Evolutionary conservation across 2,329 filamentous ascomycete genomes (phyloP), one percentile per base, ranked within the genome.

Genomic region (Aspergillus sp.): DNA sequence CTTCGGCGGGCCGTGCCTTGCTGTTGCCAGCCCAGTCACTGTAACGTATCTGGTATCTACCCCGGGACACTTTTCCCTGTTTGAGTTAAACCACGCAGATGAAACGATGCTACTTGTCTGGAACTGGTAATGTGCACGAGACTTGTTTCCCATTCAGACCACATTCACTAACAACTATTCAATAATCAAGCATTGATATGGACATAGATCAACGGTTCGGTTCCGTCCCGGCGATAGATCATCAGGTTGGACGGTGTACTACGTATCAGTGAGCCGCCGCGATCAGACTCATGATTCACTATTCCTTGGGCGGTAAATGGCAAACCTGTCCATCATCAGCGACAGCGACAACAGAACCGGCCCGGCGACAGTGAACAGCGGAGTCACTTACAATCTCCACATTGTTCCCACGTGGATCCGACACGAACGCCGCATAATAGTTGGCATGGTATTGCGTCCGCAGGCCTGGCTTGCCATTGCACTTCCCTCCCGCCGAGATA

Each of bases 351-450:
- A 4, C 33, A 31, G 27, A 31, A 31, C 27, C 27, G 27, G 27
- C 27, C 12, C 15, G 35, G 35, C 15, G 14, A 37, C 15, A 7
- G 14, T 37, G 14, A 37, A 14, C 35, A 6, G 7, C 14, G 15
- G 4, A 21, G 27, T 31, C 27, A 60, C 62, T 56, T 35, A 64
- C 64, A 57, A 66, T 75, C 68, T 84, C 82, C 45, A 83, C 75
- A 61, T 84, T 84, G 63, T 84, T 84, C 0, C 82, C 81, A 3
- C 73, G 68, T 1, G 80, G 79, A 63, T 84, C 81, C 41, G 75
- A 65, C 6, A 83, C 73, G 69, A 80, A 84, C 0, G 81, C 79
- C 1, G 67, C 81, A 52, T 83, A 84, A 65, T 84, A 84, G 6
- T 72, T 71, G 14, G 74, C 64, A 45, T 74, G 73, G 63, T 82